Conservation (phyloP, 1,139 yeast species). For the Kurtzmaniella quercitrusa region DNA sequence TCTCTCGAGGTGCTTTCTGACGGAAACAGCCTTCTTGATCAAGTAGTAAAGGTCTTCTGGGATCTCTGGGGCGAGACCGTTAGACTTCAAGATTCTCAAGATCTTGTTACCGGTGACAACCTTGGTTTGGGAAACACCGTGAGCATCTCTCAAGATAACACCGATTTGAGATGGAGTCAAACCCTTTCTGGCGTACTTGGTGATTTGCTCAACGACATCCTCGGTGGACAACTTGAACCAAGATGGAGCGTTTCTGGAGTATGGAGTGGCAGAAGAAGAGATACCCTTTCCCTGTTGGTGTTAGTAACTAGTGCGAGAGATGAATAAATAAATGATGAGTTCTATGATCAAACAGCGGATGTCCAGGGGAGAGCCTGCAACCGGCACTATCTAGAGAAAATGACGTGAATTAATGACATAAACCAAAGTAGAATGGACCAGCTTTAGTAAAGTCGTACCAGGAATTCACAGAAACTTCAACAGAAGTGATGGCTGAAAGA, state of each 20-base stretch:
- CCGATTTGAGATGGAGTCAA: slow-evolving; percentile 99
- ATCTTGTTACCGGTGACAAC: slow-evolving; percentile 99
- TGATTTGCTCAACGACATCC: slow-evolving; percentile 94
- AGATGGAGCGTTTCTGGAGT: slow-evolving; percentile 98
- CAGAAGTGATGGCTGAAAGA: too few relatives aligned
- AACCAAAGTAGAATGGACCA: too few relatives aligned
- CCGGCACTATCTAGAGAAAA: too few relatives aligned
- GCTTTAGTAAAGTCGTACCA: too few relatives aligned
- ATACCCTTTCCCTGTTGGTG: slow-evolving; percentile 92
- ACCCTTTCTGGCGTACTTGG: slow-evolving; percentile 99
- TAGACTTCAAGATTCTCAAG: slow-evolving; percentile 97
- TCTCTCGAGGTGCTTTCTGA: slow-evolving; percentile 99
- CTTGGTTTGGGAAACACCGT: slow-evolving; percentile 98
- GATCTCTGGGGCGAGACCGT: slow-evolving; percentile 99
- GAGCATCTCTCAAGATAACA: slow-evolving; percentile 99
- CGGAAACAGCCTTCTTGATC: slow-evolving; percentile 99
- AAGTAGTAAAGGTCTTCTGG: slow-evolving; percentile 99
- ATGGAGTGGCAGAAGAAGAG: slow-evolving; percentile 98
- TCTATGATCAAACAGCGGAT: not conserved
- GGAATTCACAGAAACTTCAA: too few relatives aligned
- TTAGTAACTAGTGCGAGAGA: slow-evolving; percentile 21
- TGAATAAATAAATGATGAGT: not conserved
- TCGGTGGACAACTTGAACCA: slow-evolving; percentile 99
- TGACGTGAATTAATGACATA: too few relatives aligned
- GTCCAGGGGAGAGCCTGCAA: too few relatives aligned